Base-by-base conservation (phyloP, 2,329 filamentous ascomycete genomes). In the Colletotrichum tanaceti region DNA sequence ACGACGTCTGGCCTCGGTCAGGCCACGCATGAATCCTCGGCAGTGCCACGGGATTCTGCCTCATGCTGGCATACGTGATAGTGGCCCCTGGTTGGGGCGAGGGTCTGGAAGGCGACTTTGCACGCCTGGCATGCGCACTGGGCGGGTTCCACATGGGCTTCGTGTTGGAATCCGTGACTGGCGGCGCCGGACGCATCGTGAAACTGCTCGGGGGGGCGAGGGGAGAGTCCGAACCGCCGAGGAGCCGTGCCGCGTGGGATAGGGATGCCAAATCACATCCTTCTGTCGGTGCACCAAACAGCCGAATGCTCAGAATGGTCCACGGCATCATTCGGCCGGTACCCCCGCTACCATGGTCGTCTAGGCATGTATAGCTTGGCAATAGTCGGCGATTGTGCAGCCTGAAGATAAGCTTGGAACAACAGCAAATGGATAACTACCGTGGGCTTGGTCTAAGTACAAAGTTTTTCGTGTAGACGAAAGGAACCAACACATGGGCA, bases 81-180 rank as follows among this genome's bases (percentile, higher is more conserved):
- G 28, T 22, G 24, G n/a, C 16, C 13, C 7, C 47, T 28, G 16
- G 52, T 11, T 46, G 44, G 44, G 11, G 32, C 9, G 22, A 22
- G 2, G 44, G 22, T 11, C n/a, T 44, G 20, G n/a, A 28, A 16
- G 52, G 47, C 5, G 32, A 22, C 3, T 50, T 39, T 22, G 32
- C 38, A 7, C 52, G 53, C 10, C 32, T 32, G 4, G 16, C 53
- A 3, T 49, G 38, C 22, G 44, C 22, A n/a, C 32, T 58, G 22
- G 7, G n/a, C 35, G 61, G 61, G 7, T 49, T 18, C 32, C 47
- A 64, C 35, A 10, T 64, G 13, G 61, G 61, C 3, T 64, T 50
- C 22, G 4, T 50, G 11, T 14, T 52, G 32, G 61, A 64, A 53
- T 41, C 35, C 13, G 5, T 22, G 6, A 58, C 53, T 35, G 52